Percentiles rank a stretch among this genome's conserved stretches.
Evolutionary conservation across 768 basidiomycete genomes (phyloP).

Genomic region (Gloeopeniophorella convolvens): DNA sequence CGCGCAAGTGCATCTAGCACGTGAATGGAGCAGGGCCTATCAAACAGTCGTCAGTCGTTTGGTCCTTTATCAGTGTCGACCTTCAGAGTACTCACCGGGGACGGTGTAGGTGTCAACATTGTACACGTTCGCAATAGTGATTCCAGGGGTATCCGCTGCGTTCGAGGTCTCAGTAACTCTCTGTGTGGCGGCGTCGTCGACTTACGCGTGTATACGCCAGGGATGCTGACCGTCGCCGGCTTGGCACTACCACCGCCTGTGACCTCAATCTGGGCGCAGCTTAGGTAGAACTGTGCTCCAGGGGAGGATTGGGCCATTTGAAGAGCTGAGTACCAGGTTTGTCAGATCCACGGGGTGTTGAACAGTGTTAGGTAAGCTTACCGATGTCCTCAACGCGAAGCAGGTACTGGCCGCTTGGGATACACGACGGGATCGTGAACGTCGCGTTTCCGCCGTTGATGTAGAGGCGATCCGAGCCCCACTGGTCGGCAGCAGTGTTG

Average conservation of each 20-base stretch:
- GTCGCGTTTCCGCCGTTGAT: constrained; percentile 43
- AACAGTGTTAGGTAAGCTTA: constrained; percentile 19
- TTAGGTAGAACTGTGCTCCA: constrained; percentile 50
- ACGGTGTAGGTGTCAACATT: background rate
- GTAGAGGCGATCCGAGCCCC: constrained; percentile 44
- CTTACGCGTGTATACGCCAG: background rate
- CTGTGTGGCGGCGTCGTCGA: background rate
- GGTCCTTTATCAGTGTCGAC: background rate
- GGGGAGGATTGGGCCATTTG: constrained; percentile 42
- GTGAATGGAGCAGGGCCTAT: background rate
- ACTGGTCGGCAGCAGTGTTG: constrained; percentile 26
- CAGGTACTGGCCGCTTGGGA: constrained; percentile 25
- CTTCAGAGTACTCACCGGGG: background rate
- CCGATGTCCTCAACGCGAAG: constrained; percentile 42
- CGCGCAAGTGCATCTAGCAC: background rate
- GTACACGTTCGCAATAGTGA: background rate
- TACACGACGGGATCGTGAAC: constrained; percentile 27
- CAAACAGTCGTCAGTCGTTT: background rate
- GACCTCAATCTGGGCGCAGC: constrained; percentile 30
- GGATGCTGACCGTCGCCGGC: constrained; percentile 16
- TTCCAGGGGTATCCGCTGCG: background rate
- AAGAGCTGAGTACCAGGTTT: constrained; percentile 30
- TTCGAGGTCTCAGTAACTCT: background rate
- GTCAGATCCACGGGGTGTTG: background rate
- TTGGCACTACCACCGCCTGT: constrained; percentile 29